A percentile compares a stretch with the other conserved stretches of the same genome.
Evolutionary conservation across 148 eudicot genomes (phyloP).

Genomic region (Fallopia convolvulus): DNA sequence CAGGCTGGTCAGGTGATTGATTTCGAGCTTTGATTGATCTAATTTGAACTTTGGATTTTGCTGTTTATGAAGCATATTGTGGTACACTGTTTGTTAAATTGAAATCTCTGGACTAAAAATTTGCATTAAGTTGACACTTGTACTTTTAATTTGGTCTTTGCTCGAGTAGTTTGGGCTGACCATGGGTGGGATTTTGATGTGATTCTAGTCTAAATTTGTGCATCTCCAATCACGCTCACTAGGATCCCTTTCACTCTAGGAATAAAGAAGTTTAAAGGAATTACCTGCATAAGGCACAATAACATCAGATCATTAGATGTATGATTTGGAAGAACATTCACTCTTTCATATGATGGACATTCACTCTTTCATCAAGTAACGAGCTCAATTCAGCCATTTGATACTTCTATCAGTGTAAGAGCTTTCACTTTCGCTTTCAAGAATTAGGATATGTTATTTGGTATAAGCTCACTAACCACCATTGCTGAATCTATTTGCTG

Average conservation of each 20-base stretch:
- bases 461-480: background rate
- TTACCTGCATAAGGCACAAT: background rate
- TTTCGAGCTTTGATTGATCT: background rate
- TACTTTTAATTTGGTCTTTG: background rate
- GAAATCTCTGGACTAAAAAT: background rate
- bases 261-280: background rate
- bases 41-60: background rate
- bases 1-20: slow-evolving; percentile 70
- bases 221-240: background rate
- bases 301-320: background rate
- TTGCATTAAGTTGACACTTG: background rate
- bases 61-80: background rate
- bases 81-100: background rate
- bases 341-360: background rate
- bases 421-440: background rate
- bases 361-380: background rate
- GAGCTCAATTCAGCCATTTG: background rate
- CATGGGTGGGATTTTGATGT: too few species aligned
- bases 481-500: background rate
- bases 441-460: background rate
- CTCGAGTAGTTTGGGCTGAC: background rate
- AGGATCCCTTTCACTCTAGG: background rate
- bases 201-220: background rate
- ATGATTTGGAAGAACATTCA: background rate
- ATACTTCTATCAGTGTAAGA: background rate